These are phyloP conservation scores for Glonium stellatum DNA, from an alignment of 495 filamentous ascomycete genomes.

Conservation along the genomic window DNA sequence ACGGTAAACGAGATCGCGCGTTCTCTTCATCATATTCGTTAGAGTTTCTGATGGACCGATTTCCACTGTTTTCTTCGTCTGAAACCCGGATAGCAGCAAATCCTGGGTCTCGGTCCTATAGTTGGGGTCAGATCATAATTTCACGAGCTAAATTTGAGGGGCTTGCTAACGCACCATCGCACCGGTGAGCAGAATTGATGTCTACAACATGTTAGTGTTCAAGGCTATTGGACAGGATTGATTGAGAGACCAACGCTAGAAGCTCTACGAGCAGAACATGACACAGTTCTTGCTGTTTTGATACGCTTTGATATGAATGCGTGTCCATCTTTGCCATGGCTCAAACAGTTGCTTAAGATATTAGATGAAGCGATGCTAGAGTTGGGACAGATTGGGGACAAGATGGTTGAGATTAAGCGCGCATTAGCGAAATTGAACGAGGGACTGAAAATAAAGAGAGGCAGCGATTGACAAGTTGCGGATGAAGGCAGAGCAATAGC, in stretches of 20 bases:
- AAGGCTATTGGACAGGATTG: background rate
- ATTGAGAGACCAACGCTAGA: slow-evolving; percentile 52
- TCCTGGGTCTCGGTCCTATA: slow-evolving; percentile 85
- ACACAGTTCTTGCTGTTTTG: slow-evolving; percentile 73
- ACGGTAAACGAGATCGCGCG: slow-evolving; percentile 88
- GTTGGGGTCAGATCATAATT: no score
- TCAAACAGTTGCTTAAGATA: background rate
- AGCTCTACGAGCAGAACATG: slow-evolving; percentile 96
- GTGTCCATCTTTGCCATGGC: slow-evolving; percentile 2
- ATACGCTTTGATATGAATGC: background rate
- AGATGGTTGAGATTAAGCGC: background rate
- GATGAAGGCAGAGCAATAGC: no score
- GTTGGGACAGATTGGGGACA: no score
- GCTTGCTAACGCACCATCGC: slow-evolving; percentile 49
- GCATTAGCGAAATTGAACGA: no score
- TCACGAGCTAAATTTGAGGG: no score
- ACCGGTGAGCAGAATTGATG: slow-evolving; percentile 95
- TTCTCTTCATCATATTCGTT: slow-evolving; percentile 91
- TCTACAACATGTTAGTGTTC: slow-evolving; percentile 1
- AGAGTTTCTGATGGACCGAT: slow-evolving; percentile 93
- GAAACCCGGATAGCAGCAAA: slow-evolving; percentile 89
- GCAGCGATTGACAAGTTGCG: no score
- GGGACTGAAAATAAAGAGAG: no score
- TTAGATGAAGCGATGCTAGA: background rate
- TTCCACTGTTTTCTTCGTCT: slow-evolving; percentile 89